phyloP scores from a whole-genome alignment of 495 filamentous ascomycete genomes.

The Hyphodiscus hymeniophilus region DNA sequence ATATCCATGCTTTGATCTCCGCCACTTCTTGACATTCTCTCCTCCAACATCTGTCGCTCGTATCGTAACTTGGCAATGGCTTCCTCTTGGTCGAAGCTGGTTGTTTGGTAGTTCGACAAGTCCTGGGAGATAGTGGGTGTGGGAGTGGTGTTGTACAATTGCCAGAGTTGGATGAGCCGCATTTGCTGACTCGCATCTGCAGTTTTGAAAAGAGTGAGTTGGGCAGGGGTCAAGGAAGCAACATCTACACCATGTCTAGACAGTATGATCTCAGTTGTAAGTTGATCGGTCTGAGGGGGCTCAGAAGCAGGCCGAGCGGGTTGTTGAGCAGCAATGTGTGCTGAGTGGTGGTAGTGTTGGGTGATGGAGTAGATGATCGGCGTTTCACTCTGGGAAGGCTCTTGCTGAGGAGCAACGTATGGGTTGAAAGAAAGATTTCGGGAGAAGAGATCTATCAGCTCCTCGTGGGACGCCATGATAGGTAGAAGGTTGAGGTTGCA shows the following conservation, averaged over 20 bases:
- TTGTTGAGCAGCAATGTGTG: constrained; percentile 37
- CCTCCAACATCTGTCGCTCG: constrained; percentile 34
- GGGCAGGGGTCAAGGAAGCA: constrained; percentile 41
- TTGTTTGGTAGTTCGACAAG: constrained; percentile 30
- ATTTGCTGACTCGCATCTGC: constrained; percentile 49
- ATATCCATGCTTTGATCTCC: constrained; percentile 18
- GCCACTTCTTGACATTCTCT: constrained; percentile 18
- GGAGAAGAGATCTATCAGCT: constrained; percentile 59
- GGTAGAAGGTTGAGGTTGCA: background rate
- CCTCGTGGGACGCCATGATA: constrained; percentile 48
- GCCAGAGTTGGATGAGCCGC: constrained; percentile 60
- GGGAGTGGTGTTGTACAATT: constrained; percentile 40
- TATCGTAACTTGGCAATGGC: constrained; percentile 39
- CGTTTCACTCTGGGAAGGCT: constrained; percentile 17
- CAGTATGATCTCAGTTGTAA: constrained; percentile 37
- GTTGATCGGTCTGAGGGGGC: constrained; percentile 35
- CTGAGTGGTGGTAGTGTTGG: constrained; percentile 69
- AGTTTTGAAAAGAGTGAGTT: constrained; percentile 53
- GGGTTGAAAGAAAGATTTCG: constrained; percentile 51
- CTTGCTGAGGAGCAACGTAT: constrained; percentile 22
- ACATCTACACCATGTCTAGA: constrained; percentile 46
- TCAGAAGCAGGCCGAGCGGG: constrained; percentile 38
- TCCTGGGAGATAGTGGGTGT: constrained; percentile 30
- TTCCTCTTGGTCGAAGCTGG: constrained; percentile 43
- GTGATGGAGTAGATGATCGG: constrained; percentile 57